A percentile compares a stretch with the other conserved stretches of the same genome.
These are phyloP conservation scores for Bertia moriformis DNA, from an alignment of 2,329 filamentous ascomycete genomes.

Conservation along the genomic window DNA sequence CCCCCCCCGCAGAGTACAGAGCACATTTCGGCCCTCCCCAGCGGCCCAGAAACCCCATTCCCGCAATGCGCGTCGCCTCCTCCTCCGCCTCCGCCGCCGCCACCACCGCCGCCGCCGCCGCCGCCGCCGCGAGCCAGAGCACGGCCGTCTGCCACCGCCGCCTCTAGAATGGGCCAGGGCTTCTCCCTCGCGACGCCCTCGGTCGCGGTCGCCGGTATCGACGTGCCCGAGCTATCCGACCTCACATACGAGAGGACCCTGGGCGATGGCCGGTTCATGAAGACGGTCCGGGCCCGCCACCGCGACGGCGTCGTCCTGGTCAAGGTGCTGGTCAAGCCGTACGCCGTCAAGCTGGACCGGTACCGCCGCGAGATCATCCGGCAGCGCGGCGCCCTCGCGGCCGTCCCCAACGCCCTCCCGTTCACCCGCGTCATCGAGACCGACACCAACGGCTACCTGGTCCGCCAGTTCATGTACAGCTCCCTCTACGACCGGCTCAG, in stretches of 20 bases:
- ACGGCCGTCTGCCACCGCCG: too few species aligned
- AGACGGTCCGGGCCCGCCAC: conserved; percentile 80
- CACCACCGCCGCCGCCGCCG: too few species aligned
- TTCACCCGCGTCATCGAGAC: conserved; percentile 90
- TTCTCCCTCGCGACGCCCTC: conserved; percentile 88
- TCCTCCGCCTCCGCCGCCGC: too few species aligned
- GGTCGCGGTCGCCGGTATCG: conserved; percentile 81
- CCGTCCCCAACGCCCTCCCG: conserved; percentile 78
- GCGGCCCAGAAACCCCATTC: too few species aligned
- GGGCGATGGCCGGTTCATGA: conserved; percentile 87
- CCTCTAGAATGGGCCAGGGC: conserved; percentile 99
- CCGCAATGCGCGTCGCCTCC: too few species aligned
- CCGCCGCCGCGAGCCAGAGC: too few species aligned
- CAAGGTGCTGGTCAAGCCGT: conserved; percentile 90
- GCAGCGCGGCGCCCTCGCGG: conserved; percentile 64
- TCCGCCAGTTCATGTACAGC: conserved; percentile 89
- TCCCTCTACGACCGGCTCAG: conserved; percentile 94
- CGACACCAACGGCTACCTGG: conserved; percentile 76
- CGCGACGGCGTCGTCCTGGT: conserved; percentile 83
- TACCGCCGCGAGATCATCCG: conserved; percentile 67
- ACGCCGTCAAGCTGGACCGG: conserved; percentile 63
- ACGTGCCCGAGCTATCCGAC: conserved; percentile 81
- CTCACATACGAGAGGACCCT: conserved; percentile 84
- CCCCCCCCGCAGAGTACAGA: too few species aligned
- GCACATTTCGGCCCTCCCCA: too few species aligned